These are phyloP conservation scores for Aschersonia sp. DNA, from an alignment of 2,329 filamentous ascomycete genomes.

Conservation along the genomic window DNA sequence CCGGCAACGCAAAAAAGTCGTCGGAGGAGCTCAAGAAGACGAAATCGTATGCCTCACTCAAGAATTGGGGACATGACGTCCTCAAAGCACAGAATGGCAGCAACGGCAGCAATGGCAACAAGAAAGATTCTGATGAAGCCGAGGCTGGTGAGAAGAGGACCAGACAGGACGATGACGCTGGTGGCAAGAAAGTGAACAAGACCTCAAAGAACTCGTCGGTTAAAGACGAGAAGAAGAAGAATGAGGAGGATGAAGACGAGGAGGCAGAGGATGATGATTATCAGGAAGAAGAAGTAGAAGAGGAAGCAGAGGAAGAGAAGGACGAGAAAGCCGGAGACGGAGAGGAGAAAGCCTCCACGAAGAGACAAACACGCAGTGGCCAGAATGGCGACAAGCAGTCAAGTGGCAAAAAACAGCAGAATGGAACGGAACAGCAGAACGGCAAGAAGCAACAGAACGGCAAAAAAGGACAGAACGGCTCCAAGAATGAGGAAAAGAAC, in stretches of 20 bases:
- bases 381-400: background rate
- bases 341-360: background rate
- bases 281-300: background rate
- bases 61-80: conserved; percentile 46
- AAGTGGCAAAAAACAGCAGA: background rate
- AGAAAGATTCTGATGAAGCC: conserved; percentile 4
- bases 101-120: background rate
- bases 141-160: conserved; percentile 14
- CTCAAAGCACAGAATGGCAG: conserved; percentile 20
- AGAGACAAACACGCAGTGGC: background rate
- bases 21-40: conserved; percentile 28
- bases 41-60: conserved; percentile 42
- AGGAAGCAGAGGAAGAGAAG: background rate
- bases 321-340: background rate
- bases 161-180: conserved; percentile 8
- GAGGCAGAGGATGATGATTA: conserved; percentile 6
- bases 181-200: conserved; percentile 17
- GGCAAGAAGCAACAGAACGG: background rate
- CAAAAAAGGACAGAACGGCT: background rate
- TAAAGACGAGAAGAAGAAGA: conserved; percentile 1
- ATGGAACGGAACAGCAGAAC: background rate
- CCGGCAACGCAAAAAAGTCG: conserved; percentile 37
- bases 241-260: conserved; percentile 1
- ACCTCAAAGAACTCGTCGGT: conserved; percentile 8
- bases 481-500: background rate